These are phyloP conservation scores for Sporodiniella umbellata DNA, from an alignment of 371 early-diverging fungal genomes.

Conservation along the genomic window DNA sequence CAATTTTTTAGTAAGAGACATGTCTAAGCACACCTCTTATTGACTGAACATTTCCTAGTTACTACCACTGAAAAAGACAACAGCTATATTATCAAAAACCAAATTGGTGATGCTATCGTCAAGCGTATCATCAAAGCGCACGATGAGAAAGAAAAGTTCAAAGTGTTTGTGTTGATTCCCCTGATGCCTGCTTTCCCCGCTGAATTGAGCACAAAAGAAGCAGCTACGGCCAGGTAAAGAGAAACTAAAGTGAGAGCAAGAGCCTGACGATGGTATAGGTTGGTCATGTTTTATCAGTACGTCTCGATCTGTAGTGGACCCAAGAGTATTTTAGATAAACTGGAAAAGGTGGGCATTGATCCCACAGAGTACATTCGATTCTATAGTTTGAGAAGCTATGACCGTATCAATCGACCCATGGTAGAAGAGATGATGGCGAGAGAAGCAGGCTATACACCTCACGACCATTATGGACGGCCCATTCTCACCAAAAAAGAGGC, in stretches of 20 bases:
- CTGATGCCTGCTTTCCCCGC: slow-evolving; percentile 90
- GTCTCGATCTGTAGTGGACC: slow-evolving; percentile 69
- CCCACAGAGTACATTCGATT: slow-evolving; percentile 67
- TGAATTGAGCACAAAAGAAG: slow-evolving; percentile 72
- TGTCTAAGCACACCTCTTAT: not conserved
- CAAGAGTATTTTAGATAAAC: slow-evolving; percentile 54
- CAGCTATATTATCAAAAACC: slow-evolving; percentile 62
- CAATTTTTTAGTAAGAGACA: slow-evolving; percentile 84
- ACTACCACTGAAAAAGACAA: slow-evolving; percentile 55
- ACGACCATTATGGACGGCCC: not conserved
- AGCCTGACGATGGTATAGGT: slow-evolving; percentile 12
- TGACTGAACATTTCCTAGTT: slow-evolving; percentile 33
- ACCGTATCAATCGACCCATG: slow-evolving; percentile 39
- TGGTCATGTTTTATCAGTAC: slow-evolving; percentile 77
- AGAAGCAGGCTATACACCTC: slow-evolving; percentile 33
- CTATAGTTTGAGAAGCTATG: slow-evolving; percentile 68
- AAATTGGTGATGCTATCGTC: slow-evolving; percentile 75
- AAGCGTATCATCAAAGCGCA: slow-evolving; percentile 79
- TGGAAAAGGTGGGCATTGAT: slow-evolving; percentile 52
- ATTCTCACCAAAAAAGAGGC: not conserved
- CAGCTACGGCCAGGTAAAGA: slow-evolving; percentile 64
- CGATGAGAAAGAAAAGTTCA: slow-evolving; percentile 63
- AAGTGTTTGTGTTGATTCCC: slow-evolving; percentile 86
- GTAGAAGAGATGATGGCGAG: slow-evolving; percentile 38
- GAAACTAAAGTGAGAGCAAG: not conserved